Base-by-base conservation (phyloP, 306 rosid genomes). In the Senna siamea region DNA sequence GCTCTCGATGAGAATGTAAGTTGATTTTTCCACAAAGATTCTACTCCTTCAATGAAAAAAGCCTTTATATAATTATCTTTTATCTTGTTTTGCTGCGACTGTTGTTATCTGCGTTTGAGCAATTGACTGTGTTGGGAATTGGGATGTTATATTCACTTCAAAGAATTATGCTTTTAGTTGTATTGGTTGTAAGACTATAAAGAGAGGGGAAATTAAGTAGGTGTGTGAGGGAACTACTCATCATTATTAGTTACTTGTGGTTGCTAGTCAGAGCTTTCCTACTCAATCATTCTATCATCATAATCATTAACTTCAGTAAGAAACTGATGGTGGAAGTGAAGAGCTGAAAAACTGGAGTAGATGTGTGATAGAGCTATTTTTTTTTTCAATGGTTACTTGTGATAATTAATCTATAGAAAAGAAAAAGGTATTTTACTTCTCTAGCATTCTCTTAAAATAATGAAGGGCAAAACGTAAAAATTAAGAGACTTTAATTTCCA, bases 1-100 rank as follows among this genome's bases (percentile, higher is more conserved):
- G 86, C 81, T 13, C 79, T 87, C 8, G 88, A 87, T 50, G 91
- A 89, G 9, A 89, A 85, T 81, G 94, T 87, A 69, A 77, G 85
- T 19, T 9, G 17, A 1, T 46, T 7, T 61, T 14, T 43, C 10
- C 23, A 20, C 13, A 6, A 23, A n/a, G n/a, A n/a, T n/a, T n/a
- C n/a, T n/a, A n/a, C n/a, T n/a, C n/a, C n/a, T n/a, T n/a, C n/a
- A n/a, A n/a, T n/a, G n/a, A n/a, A n/a, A n/a, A n/a, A 40, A 26
- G 1, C 1, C 30, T 26, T 26, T 26, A 1, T 26, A 1, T 26
- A 26, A 26, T 26, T 26, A 4, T 19, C 30, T 23, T 30, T 23
- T 26, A 5, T 15, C 0, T 38, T 50, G 0, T 35, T 13, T 9
- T 35, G 14, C 6, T 6, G 7, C 34, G 20, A 32, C 14, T 13